phyloP scores from a whole-genome alignment of 495 filamentous ascomycete species.

The Hyaloscypha finlandica region DNA sequence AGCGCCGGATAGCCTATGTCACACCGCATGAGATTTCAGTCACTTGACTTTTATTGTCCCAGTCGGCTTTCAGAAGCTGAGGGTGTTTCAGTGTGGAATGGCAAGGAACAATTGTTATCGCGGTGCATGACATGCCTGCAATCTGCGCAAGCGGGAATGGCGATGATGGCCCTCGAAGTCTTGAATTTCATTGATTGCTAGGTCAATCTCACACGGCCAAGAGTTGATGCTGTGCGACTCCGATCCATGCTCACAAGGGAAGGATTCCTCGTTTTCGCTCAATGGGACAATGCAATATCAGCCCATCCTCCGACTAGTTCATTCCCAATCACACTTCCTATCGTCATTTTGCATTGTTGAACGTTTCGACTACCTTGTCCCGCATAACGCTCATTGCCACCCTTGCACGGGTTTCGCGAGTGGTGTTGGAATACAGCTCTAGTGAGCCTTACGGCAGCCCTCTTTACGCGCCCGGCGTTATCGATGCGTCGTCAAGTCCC shows the following conservation, averaged over 20 bases:
- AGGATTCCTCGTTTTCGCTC: constrained; percentile 16
- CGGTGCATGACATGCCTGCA: constrained; percentile 32
- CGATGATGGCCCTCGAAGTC: constrained; percentile 8
- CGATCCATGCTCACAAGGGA: not conserved
- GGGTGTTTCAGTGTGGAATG: constrained; percentile 23
- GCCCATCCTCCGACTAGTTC: constrained; percentile 19
- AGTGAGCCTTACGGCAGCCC: constrained; percentile 31
- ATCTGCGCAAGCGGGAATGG: constrained; percentile 22
- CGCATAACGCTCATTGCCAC: constrained; percentile 29
- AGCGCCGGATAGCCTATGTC: constrained; percentile 25
- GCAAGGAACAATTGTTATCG: constrained; percentile 24
- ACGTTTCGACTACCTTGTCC: constrained; percentile 24
- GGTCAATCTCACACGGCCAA: constrained; percentile 1
- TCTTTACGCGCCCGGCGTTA: constrained; percentile 35
- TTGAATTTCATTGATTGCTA: not conserved
- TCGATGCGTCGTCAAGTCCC: constrained; percentile 20
- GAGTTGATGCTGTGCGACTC: constrained; percentile 24
- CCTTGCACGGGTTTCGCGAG: constrained; percentile 26
- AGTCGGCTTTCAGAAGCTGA: constrained; percentile 37
- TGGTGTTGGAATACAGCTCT: constrained; percentile 16
- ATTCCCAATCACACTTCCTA: constrained; percentile 15
- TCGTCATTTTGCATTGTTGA: constrained; percentile 13
- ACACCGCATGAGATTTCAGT: constrained; percentile 63
- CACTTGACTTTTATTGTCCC: constrained; percentile 59
- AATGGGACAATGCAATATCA: constrained; percentile 23